Base-by-base conservation (phyloP, 1,284 basidiomycete genomes). In the Trichosporon asahii region DNA sequence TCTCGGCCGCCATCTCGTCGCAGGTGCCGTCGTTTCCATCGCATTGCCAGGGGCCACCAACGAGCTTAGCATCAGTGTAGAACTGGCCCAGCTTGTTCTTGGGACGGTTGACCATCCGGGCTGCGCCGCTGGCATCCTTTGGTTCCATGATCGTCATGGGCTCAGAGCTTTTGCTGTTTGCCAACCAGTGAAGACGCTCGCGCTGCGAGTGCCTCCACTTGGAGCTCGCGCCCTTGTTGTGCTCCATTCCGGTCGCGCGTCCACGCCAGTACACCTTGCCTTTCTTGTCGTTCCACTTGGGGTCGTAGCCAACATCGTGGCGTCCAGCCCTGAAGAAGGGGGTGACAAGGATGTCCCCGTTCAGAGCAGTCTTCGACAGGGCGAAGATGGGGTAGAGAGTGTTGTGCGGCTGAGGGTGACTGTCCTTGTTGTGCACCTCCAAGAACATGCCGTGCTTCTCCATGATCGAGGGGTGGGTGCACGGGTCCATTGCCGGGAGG, bases 201-300 rank as follows among this genome's bases (percentile, higher is more conserved):
- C 82, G 76, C 64, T 85, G 84, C 12, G 77, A 80, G 66, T 83
- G 75, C 4, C 78, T 76, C 82, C 82, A 84, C 66, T 76, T 75
- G 3, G 75, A 70, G 0, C 82, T 80, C 1, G 74, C 69, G 31
- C 77, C 74, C 69, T 82, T 82, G 75, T 81, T 79, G 73, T 82
- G 79, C 55, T 81, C 75, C 63, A 82, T 73, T 37, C 80, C 81
- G 0, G 82, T 84, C 0, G 84, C 77, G 0, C 80, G 75, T 57
- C 84, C 84, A 29, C 84, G 80, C 84, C 84, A 85, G 70, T 85
- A 85, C 25, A 84, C 69, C 72, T 84, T 83, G 61, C 76, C 77
- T 23, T 71, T 78, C 75, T 84, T 83, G 57, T 74, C 73, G 57
- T 70, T 74, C 83, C 83, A 84, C 5, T 73, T 76, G 0, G 80